phyloP scores from a whole-genome alignment of 2,329 filamentous ascomycete genomes.

The Exophiala mesophila region DNA sequence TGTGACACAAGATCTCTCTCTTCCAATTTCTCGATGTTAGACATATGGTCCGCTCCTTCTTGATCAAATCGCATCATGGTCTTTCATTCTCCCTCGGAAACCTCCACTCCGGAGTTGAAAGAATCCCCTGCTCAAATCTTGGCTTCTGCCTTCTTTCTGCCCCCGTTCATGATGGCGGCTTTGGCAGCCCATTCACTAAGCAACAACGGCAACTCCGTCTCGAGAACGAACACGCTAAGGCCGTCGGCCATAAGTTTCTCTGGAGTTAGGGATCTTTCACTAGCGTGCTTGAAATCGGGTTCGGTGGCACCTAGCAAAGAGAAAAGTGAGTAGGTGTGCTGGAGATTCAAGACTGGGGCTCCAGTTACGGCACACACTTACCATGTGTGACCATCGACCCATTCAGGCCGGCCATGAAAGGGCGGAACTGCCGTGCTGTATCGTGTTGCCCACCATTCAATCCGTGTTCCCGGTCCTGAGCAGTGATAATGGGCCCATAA shows the following conservation, averaged over 20 bases:
- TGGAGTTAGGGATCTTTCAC: slow-evolving; percentile 4
- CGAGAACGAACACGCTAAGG: slow-evolving; percentile 15
- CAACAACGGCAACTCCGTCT: slow-evolving; percentile 18
- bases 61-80: not conserved
- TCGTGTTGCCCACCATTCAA: slow-evolving; percentile 5
- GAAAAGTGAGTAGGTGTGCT: slow-evolving; percentile 4
- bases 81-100: too few species aligned
- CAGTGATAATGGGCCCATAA: slow-evolving; percentile 14
- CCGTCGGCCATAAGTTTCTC: slow-evolving; percentile 15
- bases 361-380: not conserved
- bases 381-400: slow-evolving; percentile 6
- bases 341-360: slow-evolving; percentile 7
- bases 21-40: too few species aligned
- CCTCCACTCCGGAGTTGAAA: too few species aligned
- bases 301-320: slow-evolving; percentile 8
- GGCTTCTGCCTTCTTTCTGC: too few species aligned
- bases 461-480: slow-evolving; percentile 7
- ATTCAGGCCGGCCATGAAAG: slow-evolving; percentile 6
- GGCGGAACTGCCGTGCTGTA: slow-evolving; percentile 2
- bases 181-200: slow-evolving; percentile 15
- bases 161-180: not conserved
- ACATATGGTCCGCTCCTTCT: too few species aligned
- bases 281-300: slow-evolving; percentile 6
- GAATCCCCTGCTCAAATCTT: too few species aligned
- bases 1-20: too few species aligned